phyloP scores from a whole-genome alignment of 495 filamentous ascomycete species.

The Aspergillus cavernicola region DNA sequence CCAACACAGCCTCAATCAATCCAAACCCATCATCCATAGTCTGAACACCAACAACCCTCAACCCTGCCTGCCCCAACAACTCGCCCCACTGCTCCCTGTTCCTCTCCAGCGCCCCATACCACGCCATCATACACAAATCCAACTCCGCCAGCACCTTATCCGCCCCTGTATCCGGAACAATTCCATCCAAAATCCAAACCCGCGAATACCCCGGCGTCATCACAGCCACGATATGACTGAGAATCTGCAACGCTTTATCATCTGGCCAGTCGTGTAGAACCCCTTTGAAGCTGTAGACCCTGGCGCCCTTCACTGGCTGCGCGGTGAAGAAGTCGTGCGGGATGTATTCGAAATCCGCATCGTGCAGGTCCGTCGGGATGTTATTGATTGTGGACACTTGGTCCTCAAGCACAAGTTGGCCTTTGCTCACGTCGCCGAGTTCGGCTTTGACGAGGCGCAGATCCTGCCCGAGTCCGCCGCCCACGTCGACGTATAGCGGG shows the following conservation, averaged over 20 bases:
- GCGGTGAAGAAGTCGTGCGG: not conserved
- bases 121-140: not conserved
- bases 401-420: not conserved
- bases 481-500: not conserved
- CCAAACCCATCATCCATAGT: conserved; percentile 21
- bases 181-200: not conserved
- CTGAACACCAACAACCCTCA: conserved; percentile 52
- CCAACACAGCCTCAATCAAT: conserved; percentile 31
- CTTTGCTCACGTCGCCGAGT: not conserved
- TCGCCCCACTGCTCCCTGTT: conserved; percentile 23
- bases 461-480: not conserved
- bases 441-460: not conserved
- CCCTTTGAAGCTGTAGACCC: not conserved
- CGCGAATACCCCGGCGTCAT: not conserved
- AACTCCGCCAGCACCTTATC: not conserved
- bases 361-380: not conserved
- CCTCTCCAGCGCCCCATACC: conserved; percentile 32
- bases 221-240: not conserved
- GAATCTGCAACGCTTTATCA: not conserved
- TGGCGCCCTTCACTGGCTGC: not conserved
- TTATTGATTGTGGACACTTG: not conserved
- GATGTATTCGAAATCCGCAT: not conserved
- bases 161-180: not conserved
- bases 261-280: not conserved
- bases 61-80: conserved; percentile 51